Evolutionary conservation across 352 stramenopile genomes (phyloP), one percentile per base, ranked within the genome.

Genomic region (Phytophthora vignae): DNA sequence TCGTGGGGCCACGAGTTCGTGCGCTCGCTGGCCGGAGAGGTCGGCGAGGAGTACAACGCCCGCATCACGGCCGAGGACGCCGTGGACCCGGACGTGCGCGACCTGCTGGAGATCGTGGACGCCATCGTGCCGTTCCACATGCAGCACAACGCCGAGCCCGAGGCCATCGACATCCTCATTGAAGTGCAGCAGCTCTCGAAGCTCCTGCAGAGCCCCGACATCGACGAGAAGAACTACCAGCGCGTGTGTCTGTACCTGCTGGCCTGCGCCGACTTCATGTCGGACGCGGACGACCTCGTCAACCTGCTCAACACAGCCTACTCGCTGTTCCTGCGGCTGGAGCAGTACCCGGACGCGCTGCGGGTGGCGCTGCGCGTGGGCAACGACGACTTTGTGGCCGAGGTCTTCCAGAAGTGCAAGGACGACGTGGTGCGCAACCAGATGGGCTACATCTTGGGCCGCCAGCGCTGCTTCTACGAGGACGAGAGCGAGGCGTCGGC

Each of bases 91-190:
- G 92, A 98, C 69, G 82, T 94, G 33, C 62, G 81, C 36, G 98
- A 99, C 78, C 81, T 99, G 54, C 74, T 99, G 71, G 79, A 80
- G 65, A 94, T 99, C 66, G 98, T 99, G 55, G 94, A 99, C 79
- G 95, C 98, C 12, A 99, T 99, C 76, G 97, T 99, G 60, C 98
- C 98, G 3, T 99, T 99, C 85, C 97, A 99, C 88, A 97, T 99
- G 77, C 84, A 97, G 70, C 98, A 99, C 85, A 99, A 99, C 77
- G 98, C 98, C 4, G 98, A 99, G 80, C 96, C 98, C 0, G 98
- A 99, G 85, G 98, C 98, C 21, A 97, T 99, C 40, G 98, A 99
- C 81, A 96, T 99, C 27, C 84, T 99, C 52, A 97, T 99, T 69
- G 98, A 99, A 88, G 97, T 99, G 36, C 96, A 99, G 79, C 85